Conservation (phyloP, 139 green algal genomes). For the Mychonastes homosphaera region DNA sequence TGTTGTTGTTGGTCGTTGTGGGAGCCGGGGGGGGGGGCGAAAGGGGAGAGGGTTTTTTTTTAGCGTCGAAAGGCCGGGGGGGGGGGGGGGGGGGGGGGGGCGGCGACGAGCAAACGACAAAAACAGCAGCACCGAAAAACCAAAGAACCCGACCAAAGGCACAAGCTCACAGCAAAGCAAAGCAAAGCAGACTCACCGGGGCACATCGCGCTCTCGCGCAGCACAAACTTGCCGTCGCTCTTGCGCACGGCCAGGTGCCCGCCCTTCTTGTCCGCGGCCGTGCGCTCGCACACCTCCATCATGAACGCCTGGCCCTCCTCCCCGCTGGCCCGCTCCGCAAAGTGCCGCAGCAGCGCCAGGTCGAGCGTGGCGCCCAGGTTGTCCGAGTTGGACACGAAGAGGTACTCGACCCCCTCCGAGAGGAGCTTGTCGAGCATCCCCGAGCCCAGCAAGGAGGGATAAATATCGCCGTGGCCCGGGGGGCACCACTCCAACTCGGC, state of each 20-base stretch:
- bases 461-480: constrained; percentile 89
- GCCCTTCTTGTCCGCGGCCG: constrained; percentile 86
- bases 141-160: no score
- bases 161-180: no score
- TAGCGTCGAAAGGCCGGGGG: no score
- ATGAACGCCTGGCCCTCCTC: no score
- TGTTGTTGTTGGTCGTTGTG: no score
- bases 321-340: constrained; percentile 51
- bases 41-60: no score
- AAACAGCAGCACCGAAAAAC: constrained; percentile 2
- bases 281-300: constrained; percentile 67
- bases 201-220: constrained; percentile 81
- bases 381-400: constrained; percentile 83
- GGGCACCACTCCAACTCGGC: constrained; percentile 82
- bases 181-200: constrained; percentile 27
- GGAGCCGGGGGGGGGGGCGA: no score
- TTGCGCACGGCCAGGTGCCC: constrained; percentile 69
- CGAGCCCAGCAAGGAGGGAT: constrained; percentile 74
- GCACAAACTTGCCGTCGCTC: constrained; percentile 55
- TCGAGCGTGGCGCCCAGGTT: constrained; percentile 86
- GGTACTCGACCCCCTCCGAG: constrained; percentile 56
- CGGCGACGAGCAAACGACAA: background rate
- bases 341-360: constrained; percentile 71
- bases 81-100: no score
- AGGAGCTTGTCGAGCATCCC: constrained; percentile 78